Conservation (phyloP, 1,284 basidiomycete species). For the Rhodotorula sp. region DNA sequence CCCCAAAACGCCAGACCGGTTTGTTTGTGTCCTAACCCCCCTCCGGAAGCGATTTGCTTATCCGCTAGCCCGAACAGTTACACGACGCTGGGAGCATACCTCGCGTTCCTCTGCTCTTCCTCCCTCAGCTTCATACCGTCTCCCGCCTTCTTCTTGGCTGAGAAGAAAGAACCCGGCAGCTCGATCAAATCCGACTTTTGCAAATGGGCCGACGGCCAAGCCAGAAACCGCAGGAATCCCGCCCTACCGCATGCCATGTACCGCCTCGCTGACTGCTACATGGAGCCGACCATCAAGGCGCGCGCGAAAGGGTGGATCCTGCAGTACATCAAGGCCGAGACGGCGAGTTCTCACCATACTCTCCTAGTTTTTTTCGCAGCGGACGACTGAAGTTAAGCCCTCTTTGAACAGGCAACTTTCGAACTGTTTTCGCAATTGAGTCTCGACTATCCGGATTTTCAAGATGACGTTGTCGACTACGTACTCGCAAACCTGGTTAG, state of each 20-base stretch:
- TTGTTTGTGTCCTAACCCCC: no score
- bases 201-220: neutral
- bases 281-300: neutral
- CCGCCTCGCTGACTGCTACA: neutral
- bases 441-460: neutral
- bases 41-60: no score
- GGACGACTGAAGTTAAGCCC: neutral
- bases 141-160: neutral
- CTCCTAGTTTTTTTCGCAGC: no score
- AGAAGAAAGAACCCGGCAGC: no score
- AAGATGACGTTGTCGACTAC: slow-evolving; percentile 1
- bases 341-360: neutral
- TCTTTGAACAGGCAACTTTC: slow-evolving; percentile 5
- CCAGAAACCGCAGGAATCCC: neutral
- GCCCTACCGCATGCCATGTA: neutral
- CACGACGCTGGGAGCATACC: neutral
- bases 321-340: slow-evolving; percentile 3
- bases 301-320: neutral
- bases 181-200: no score
- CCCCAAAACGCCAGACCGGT: no score
- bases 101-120: neutral
- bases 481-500: slow-evolving; percentile 7
- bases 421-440: slow-evolving; percentile 11
- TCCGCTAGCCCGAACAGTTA: no score
- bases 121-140: neutral